Percentiles rank a stretch among this genome's conserved stretches.
Conservation (phyloP, 306 rosid species). For the Medicago lupulina region DNA sequence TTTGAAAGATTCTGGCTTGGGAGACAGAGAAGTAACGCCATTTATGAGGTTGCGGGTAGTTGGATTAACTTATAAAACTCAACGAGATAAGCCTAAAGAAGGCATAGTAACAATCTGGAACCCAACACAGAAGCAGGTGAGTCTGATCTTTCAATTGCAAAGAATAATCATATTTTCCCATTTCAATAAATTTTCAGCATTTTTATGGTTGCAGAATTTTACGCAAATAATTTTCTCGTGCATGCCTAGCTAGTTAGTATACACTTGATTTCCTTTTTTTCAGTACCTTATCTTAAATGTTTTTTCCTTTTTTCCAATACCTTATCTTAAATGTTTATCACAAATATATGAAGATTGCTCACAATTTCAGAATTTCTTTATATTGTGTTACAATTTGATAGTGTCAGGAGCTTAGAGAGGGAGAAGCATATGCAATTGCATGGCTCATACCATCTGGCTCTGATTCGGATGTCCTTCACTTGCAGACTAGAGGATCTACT, state of each 20-base stretch:
- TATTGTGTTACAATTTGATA: slow-evolving; percentile 50
- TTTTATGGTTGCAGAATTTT: slow-evolving; percentile 1
- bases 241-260: background rate
- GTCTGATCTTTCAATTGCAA: slow-evolving; percentile 52
- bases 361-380: slow-evolving; percentile 6
- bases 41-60: slow-evolving; percentile 81
- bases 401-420: slow-evolving; percentile 83
- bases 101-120: slow-evolving; percentile 92
- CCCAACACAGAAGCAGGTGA: slow-evolving; percentile 87
- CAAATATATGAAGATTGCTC: slow-evolving; percentile 33
- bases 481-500: slow-evolving; percentile 76
- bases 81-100: slow-evolving; percentile 59
- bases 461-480: slow-evolving; percentile 62
- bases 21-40: slow-evolving; percentile 72
- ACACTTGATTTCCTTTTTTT: slow-evolving; percentile 4
- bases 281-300: background rate
- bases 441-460: slow-evolving; percentile 71
- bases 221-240: background rate
- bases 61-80: slow-evolving; percentile 63
- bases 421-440: slow-evolving; percentile 71
- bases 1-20: slow-evolving; percentile 72
- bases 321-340: slow-evolving; percentile 12
- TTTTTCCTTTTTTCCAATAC: slow-evolving; percentile 12
- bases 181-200: slow-evolving; percentile 24
- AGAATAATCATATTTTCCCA: background rate